phyloP scores from a whole-genome alignment of 306 rosid genomes.

The Citrullus amarus region DNA sequence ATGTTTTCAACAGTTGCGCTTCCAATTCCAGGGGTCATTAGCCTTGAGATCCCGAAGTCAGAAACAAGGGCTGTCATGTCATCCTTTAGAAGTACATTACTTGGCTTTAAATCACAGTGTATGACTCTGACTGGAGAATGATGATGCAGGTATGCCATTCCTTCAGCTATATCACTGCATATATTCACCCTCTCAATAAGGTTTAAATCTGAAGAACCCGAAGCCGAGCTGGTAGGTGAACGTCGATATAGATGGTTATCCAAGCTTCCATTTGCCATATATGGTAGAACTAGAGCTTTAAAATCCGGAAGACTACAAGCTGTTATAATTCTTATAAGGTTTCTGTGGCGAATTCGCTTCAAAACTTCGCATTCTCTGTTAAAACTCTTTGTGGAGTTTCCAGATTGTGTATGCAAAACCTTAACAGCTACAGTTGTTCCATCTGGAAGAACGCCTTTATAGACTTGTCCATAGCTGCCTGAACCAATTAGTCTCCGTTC shows the following conservation, averaged over 20 bases:
- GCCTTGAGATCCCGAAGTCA: constrained; percentile 58
- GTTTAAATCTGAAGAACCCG: constrained; percentile 40
- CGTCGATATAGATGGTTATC: constrained; percentile 42
- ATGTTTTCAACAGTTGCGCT: constrained; percentile 34
- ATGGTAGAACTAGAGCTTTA: constrained; percentile 65
- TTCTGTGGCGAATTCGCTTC: constrained; percentile 63
- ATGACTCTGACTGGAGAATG: constrained; percentile 59
- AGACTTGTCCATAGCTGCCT: constrained; percentile 54
- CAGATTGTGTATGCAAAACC: constrained; percentile 48
- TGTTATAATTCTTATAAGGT: constrained; percentile 58
- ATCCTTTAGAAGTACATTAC: constrained; percentile 62
- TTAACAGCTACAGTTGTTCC: constrained; percentile 46
- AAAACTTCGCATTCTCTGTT: constrained; percentile 57
- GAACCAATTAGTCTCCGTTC: constrained; percentile 42
- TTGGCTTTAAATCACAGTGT: constrained; percentile 65
- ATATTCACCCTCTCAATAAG: constrained; percentile 52
- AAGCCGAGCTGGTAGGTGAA: constrained; percentile 19
- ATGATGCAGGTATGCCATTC: constrained; percentile 73
- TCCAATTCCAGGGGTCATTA: constrained; percentile 40
- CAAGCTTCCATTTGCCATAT: constrained; percentile 68
- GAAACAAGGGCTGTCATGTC: constrained; percentile 68
- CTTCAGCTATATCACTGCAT: constrained; percentile 73
- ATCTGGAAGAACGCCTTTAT: constrained; percentile 42
- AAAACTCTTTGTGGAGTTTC: constrained; percentile 50
- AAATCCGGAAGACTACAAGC: constrained; percentile 70